A percentile compares a stretch with the other conserved stretches of the same genome.
These are phyloP conservation scores for Elaeagnus macrophylla DNA, from an alignment of 306 rosid genomes.

Conservation along the genomic window DNA sequence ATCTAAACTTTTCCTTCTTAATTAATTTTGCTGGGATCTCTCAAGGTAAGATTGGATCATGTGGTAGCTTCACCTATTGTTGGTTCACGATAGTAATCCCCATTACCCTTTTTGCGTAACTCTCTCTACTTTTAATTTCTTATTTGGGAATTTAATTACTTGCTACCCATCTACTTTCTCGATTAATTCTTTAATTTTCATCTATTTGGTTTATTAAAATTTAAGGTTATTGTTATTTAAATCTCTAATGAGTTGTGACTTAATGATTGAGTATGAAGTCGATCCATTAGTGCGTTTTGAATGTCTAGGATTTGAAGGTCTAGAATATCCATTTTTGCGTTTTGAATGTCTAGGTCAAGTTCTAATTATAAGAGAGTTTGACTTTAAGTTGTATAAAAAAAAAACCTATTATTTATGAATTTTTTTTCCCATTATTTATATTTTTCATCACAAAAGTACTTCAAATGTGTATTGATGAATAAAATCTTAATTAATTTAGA, in stretches of 20 bases:
- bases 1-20: constrained; percentile 52
- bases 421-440: too few species aligned
- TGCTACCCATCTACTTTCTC: neutral
- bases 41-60: constrained; percentile 66
- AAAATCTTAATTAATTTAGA: too few species aligned
- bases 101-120: neutral
- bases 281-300: too few species aligned
- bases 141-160: constrained; percentile 1
- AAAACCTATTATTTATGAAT: too few species aligned
- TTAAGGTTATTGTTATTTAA: neutral
- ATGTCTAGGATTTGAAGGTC: too few species aligned
- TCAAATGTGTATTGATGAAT: too few species aligned
- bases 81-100: constrained; percentile 39
- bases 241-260: constrained; percentile 1
- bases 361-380: too few species aligned
- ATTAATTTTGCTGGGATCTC: neutral
- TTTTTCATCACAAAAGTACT: too few species aligned
- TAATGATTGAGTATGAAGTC: too few species aligned
- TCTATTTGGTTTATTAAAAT: neutral
- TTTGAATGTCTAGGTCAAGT: too few species aligned
- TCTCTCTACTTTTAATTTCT: neutral
- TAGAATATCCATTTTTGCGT: too few species aligned
- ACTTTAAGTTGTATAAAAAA: too few species aligned
- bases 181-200: neutral
- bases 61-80: constrained; percentile 67